Evolutionary conservation across 2,329 filamentous ascomycete species (phyloP).

Genomic region (Beauveria sp.): DNA sequence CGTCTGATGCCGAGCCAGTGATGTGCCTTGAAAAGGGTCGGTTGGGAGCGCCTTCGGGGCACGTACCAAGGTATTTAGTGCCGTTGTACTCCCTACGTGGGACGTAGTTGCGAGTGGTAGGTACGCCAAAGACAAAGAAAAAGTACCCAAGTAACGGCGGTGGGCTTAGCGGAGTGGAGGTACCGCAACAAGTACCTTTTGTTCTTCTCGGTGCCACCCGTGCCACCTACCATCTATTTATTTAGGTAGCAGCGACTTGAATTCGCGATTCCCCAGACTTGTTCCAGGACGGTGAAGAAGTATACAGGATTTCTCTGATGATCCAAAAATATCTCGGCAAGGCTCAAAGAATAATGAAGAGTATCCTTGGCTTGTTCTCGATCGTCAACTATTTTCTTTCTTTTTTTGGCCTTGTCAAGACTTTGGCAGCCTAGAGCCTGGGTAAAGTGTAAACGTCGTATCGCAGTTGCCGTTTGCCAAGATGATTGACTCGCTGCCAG

Average conservation of each 20-base stretch:
- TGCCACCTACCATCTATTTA: too few relatives aligned
- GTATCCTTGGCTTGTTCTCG: background rate
- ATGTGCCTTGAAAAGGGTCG: background rate
- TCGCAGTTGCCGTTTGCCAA: background rate
- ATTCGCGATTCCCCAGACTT: conserved; percentile 4
- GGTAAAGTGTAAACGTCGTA: background rate
- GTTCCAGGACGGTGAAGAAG: background rate
- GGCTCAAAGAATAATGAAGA: background rate
- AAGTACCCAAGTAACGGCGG: background rate
- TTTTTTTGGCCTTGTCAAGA: too few relatives aligned
- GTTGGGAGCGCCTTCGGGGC: background rate
- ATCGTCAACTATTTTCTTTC: too few relatives aligned
- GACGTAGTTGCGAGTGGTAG: background rate
- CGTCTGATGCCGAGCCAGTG: background rate
- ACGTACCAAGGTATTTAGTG: background rate
- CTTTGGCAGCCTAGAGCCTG: too few relatives aligned
- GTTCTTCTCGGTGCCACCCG: background rate
- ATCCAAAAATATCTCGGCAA: background rate
- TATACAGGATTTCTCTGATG: background rate
- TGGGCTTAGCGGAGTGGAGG: background rate
- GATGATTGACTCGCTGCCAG: conserved; percentile 6
- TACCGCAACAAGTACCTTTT: background rate
- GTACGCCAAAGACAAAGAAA: background rate
- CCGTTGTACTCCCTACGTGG: background rate
- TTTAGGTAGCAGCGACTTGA: too few relatives aligned